Evolutionary conservation across 2,329 filamentous ascomycete genomes (phyloP), one percentile per base, ranked within the genome.

Genomic region (Aspergillus fijiensis): DNA sequence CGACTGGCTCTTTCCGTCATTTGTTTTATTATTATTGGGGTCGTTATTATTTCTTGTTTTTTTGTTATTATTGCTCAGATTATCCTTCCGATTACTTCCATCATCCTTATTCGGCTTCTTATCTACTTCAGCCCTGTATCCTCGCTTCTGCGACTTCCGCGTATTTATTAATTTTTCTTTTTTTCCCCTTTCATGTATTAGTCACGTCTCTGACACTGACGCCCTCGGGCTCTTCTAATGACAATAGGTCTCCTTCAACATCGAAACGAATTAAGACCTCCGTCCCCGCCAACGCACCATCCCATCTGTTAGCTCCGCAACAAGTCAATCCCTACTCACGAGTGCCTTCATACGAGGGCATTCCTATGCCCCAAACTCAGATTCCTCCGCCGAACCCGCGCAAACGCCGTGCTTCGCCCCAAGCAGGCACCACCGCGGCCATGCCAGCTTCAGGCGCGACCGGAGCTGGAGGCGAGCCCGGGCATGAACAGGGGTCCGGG

Each of bases 381-480:
- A 67, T 70, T 55, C 66, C 72, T 35, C 67, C 69, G 59, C 65
- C 69, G 55, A 79, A 78, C 63, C 74, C 79, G 42, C 77, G 78
- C 60, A 81, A 81, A 73, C 76, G 78, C 60, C 76, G 76, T 60
- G 71, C 76, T 60, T 79, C 77, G 27, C 76, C 73, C 39, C 72
- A 74, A 58, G 55, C 71, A 63, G 67, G 73, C 58, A 61, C 73
- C 39, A 66, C 78, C 62, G 58, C 73, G 65, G 66, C 77, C 69
- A 77, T 78, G 70, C 65, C 71, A 49, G 64, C 76, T 23, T 67
- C 72, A 47, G 65, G 73, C 51, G 62, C 69, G 16, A 58, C 73
- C 52, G 65, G 67, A 51, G 61, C 69, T 39, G 67, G 67, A 54
- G 70, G 70, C n/a, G 69, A 76, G 61, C 62, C 68, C 60, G 68